Base-by-base conservation (phyloP, 805 yeast genomes). In the Komagataella kurtzmanii region DNA sequence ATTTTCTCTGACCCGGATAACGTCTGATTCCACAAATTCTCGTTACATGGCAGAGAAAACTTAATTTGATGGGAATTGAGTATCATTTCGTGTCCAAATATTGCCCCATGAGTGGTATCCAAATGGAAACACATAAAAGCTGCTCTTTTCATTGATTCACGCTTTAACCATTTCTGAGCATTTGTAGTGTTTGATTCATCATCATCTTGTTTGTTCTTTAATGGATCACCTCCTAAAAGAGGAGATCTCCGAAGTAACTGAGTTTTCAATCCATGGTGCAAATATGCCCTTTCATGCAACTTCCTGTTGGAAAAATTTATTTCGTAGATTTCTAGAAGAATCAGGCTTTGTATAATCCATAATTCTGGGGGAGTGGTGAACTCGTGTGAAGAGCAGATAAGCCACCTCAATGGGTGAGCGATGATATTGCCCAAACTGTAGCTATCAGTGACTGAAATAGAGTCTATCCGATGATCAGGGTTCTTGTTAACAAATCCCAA, bases 61-160 rank as follows among this genome's bases (percentile, higher is more conserved):
- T 79, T 76, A 43, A 80, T 70, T 56, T 80, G 85, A 55, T 77
- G 79, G 12, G 77, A 66, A 53, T 58, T 69, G 36, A 76, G 67
- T 49, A 75, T 64, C 46, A 75, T 65, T 46, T 82, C 74, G 62
- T 87, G 91, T 3, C 90, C 82, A 61, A 81, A 87, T 44, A 85
- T 76, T 10, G 82, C 76, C 24, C 87, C 83, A 67, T 86, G 89
- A 2, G 81, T 72, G 0, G 83, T 78, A 62, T 86, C 95, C 51
- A 83, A 65, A 59, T 81, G 82, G 59, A 86, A 87, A 1, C 90
- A 86, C 77, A 84, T 76, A 55, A 83, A 76, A 0, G 90, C 85
- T 1, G 81, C 74, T 52, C 95, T 66, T 60, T 86, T 86, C 73
- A 84, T 72, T 49, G 81, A 75, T 61, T 86, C 95, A 50, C 79